Conservation (phyloP, 176 grass and related monocot species). For the Phragmites australis region DNA sequence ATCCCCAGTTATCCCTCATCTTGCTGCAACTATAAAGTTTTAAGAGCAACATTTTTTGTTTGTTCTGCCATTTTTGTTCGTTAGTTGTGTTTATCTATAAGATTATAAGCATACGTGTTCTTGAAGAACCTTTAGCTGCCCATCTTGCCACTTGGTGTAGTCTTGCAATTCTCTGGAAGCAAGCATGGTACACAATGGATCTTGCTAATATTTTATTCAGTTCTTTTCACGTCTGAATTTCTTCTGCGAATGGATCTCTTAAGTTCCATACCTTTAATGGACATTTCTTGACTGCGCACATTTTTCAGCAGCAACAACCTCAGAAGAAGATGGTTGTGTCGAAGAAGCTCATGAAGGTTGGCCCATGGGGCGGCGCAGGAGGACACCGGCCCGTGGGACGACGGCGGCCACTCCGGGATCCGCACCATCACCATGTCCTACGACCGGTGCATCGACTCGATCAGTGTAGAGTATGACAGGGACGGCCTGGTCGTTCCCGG, state of each 20-base stretch:
- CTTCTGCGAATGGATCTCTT: too few species aligned
- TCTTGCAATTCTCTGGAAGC: not conserved
- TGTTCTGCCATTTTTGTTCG: constrained; percentile 6
- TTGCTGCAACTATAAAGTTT: constrained; percentile 13
- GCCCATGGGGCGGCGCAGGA: constrained; percentile 50
- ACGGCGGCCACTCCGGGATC: constrained; percentile 49
- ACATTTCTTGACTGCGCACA: too few species aligned
- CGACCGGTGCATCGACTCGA: constrained; percentile 42
- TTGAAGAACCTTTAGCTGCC: not conserved
- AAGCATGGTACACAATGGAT: constrained; percentile 34
- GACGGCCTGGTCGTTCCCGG: constrained; percentile 29
- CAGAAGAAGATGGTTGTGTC: constrained; percentile 48
- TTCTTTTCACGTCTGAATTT: constrained; percentile 9
- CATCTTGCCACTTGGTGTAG: not conserved
- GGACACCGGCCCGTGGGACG: constrained; percentile 49
- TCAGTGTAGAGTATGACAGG: constrained; percentile 45
- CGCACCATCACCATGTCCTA: constrained; percentile 49
- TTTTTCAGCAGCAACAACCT: not conserved
- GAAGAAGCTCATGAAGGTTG: constrained; percentile 53
- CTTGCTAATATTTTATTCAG: not conserved
- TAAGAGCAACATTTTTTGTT: not conserved
- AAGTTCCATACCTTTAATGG: too few species aligned
- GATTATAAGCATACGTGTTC: not conserved
- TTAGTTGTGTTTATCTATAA: not conserved
- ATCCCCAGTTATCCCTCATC: constrained; percentile 5